Base-by-base conservation (phyloP, 768 basidiomycete genomes). In the Hericium erinaceus region DNA sequence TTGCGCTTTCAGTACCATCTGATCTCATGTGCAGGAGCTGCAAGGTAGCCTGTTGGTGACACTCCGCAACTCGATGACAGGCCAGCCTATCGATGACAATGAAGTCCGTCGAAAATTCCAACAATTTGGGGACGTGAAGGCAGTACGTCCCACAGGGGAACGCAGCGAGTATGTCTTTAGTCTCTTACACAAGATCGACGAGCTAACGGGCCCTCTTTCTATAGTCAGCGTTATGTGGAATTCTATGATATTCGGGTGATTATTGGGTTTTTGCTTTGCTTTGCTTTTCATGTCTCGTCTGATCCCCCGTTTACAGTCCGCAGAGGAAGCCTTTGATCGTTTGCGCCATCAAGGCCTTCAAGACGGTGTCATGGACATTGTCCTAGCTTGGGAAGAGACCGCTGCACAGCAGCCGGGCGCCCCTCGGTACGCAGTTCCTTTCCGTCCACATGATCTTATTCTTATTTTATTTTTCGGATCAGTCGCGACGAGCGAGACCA, bases 61-160 rank as follows among this genome's bases (percentile, higher is more conserved):
- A 1, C 69, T 97, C 48, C 78, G 85, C 57, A 84, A 83, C 64
- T 88, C 89, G 9, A 70, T 74, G n/a, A 77, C 82, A 2, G 80
- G 81, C 33, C 83, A 85, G 62, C 68, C 78, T 3, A 85, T 95
- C 56, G 86, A 92, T 63, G 92, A 95, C 59, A 82, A 82, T 59
- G 92, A 97, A 70, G 81, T 98, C 2, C 80, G 89, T 3, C 80
- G 87, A 54, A 86, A 89, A 69, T 92, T 95, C 67, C 85, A 91
- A 64, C 83, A 87, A 54, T 94, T 89, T 63, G 95, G 95, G 13
- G 92, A 95, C 64, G 84, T 99, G 57, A 95, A 95, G 70, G 74
- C 79, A 4, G 80, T 98, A 15, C 81, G 78, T 61, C 77, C 84
- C 2, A 79, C 83, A 1, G 80, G 76, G 55, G 83, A 84, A 55